Base-by-base conservation (phyloP, 805 yeast genomes). In the Lachancea meyersii region DNA sequence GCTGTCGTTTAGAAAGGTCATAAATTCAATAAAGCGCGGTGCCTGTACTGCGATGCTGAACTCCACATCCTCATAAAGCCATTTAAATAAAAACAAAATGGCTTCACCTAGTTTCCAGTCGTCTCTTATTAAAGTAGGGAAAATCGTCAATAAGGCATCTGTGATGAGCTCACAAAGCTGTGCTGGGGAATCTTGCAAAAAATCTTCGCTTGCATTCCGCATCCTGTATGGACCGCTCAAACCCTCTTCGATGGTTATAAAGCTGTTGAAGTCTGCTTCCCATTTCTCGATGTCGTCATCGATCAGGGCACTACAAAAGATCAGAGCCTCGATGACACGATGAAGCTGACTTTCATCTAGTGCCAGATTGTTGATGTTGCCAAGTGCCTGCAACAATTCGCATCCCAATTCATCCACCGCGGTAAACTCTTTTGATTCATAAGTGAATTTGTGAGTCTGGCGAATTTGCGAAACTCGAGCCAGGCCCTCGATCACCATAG, bases 181-280 rank as follows among this genome's bases (percentile, higher is more conserved):
- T 4, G 24, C 22, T 11, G 35, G 11, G 23, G 80, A 51, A 17
- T 77, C 80, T 0, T 74, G 62, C 4, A 85, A 49, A 26, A 77
- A 72, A 22, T 81, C 86, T 21, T 69, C 68, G 1, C 80, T 65
- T 0, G 83, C 72, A 38, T 79, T 82, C 41, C 97, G 73, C 1
- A 80, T 73, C 2, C 73, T 61, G 8, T 63, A 61, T 4, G 73
- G 75, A 0, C 80, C 65, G 0, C 80, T 65, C 24, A 88, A 69
- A 1, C 87, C 96, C 1, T 86, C 71, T 44, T 85, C 88, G 27
- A 77, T 82, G 2, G 88, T 75, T 5, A 86, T 84, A 58, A 77
- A 87, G 3, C 60, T 63, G 54, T 88, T 86, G 54, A 79, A 74
- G 55, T 88, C 89, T 2, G 65, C 68, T 3, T 61, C 58, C 71